A percentile compares a stretch with the other conserved stretches of the same genome.
Evolutionary conservation across 1,284 basidiomycete genomes (phyloP).

Genomic region (Ganoderma sinense): DNA sequence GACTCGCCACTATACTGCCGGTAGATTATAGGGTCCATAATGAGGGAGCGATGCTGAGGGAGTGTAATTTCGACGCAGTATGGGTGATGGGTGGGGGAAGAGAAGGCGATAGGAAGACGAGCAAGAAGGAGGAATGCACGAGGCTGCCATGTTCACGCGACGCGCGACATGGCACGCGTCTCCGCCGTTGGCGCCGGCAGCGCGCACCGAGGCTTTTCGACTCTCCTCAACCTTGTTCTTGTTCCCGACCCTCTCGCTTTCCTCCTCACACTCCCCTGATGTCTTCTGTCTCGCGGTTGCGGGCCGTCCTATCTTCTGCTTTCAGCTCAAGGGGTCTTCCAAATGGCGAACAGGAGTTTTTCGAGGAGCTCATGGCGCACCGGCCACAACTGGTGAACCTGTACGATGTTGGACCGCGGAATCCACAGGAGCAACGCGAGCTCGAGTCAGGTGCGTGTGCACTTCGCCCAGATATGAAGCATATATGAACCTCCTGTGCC

Average conservation of each 20-base stretch:
- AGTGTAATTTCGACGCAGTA: slow-evolving; percentile 6
- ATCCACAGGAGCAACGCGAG: slow-evolving; percentile 70
- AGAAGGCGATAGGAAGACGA: slow-evolving; percentile 18
- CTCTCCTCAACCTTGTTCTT: slow-evolving; percentile 13
- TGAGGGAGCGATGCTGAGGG: not conserved
- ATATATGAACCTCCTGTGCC: slow-evolving; percentile 17
- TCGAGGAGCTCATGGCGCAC: slow-evolving; percentile 74
- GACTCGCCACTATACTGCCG: slow-evolving; percentile 78
- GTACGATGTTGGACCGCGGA: slow-evolving; percentile 69
- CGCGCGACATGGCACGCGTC: slow-evolving; percentile 27
- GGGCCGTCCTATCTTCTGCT: slow-evolving; percentile 48
- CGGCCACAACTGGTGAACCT: slow-evolving; percentile 66
- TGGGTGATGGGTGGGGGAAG: slow-evolving; percentile 4
- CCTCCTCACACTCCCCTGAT: slow-evolving; percentile 35
- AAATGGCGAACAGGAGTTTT: slow-evolving; percentile 75
- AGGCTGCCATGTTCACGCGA: slow-evolving; percentile 14
- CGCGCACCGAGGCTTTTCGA: slow-evolving; percentile 15
- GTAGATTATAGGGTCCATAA: slow-evolving; percentile 68
- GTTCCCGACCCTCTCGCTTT: slow-evolving; percentile 6
- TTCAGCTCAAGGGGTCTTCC: slow-evolving; percentile 49
- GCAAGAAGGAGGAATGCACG: slow-evolving; percentile 11
- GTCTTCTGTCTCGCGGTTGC: slow-evolving; percentile 53
- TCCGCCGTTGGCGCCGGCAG: slow-evolving; percentile 14
- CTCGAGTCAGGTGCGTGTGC: slow-evolving; percentile 67
- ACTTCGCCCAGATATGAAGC: not conserved